These are phyloP conservation scores for Penicillium sp. DNA, from an alignment of 2,329 filamentous ascomycete species.

Conservation along the genomic window DNA sequence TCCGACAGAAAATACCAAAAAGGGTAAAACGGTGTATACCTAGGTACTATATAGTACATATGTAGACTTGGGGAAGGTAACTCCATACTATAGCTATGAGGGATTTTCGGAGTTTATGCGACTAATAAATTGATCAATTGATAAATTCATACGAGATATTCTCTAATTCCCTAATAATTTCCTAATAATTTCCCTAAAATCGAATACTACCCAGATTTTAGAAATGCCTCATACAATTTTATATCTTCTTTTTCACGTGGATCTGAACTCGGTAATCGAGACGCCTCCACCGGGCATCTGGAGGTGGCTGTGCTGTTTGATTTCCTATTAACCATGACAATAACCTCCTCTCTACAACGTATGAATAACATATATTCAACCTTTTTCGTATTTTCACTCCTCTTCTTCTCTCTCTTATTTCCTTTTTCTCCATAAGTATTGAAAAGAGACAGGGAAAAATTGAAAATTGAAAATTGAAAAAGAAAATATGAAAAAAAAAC, in stretches of 20 bases:
- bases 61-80: too few species aligned
- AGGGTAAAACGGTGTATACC: background rate
- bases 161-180: background rate
- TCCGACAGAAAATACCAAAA: background rate
- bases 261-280: background rate
- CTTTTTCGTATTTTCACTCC: too few species aligned
- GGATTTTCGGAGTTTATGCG: constrained; percentile 1
- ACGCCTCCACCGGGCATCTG: constrained; percentile 15
- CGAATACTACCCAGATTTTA: background rate
- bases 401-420: background rate
- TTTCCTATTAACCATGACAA: constrained; percentile 7
- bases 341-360: background rate
- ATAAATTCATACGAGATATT: too few species aligned
- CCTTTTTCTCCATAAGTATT: too few species aligned
- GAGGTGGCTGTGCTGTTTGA: constrained; percentile 23
- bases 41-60: too few species aligned
- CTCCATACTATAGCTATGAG: constrained; percentile 1
- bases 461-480: too few species aligned
- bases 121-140: too few species aligned
- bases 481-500: background rate
- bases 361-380: background rate
- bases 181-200: too few species aligned
- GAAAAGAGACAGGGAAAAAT: background rate
- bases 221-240: constrained; percentile 20
- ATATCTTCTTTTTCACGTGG: background rate